Evolutionary conservation across 495 filamentous ascomycete genomes (phyloP).

Genomic region (Monascus purpureus): DNA sequence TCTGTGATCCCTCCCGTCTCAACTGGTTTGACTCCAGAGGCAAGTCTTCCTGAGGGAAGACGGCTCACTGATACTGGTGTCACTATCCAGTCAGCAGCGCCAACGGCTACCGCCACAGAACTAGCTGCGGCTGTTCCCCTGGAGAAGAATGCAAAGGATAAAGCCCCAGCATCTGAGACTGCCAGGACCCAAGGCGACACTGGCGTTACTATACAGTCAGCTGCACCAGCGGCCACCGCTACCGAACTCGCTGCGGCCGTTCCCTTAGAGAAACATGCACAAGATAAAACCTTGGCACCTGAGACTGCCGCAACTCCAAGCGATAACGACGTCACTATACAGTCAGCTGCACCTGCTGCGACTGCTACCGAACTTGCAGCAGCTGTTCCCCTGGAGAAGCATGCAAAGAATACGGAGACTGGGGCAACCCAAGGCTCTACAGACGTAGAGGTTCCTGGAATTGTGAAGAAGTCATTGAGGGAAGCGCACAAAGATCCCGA

Average conservation of each 20-base stretch:
- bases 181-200: constrained; percentile 45
- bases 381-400: constrained; percentile 48
- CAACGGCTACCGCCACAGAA: constrained; percentile 56
- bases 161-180: constrained; percentile 38
- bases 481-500: constrained; percentile 53
- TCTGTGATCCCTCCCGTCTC: constrained; percentile 50
- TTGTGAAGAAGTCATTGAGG: constrained; percentile 59
- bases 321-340: constrained; percentile 44
- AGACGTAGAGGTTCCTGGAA: constrained; percentile 46
- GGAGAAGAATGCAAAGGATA: constrained; percentile 25
- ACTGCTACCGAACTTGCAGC: constrained; percentile 65
- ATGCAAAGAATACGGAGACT: constrained; percentile 3
- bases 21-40: constrained; percentile 67
- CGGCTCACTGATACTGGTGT: constrained; percentile 32
- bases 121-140: constrained; percentile 59
- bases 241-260: constrained; percentile 55
- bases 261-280: constrained; percentile 50
- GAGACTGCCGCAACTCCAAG: constrained; percentile 1
- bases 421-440: constrained; percentile 15
- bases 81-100: constrained; percentile 53
- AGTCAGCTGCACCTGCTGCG: constrained; percentile 51
- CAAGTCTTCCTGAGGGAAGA: constrained; percentile 58
- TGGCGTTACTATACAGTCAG: constrained; percentile 51
- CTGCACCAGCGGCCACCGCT: constrained; percentile 56
- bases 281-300: constrained; percentile 20